Percentiles rank a stretch among this genome's conserved stretches.
Evolutionary conservation across 305 asterid genomes (phyloP).

Genomic region (Ruellia speciosa): DNA sequence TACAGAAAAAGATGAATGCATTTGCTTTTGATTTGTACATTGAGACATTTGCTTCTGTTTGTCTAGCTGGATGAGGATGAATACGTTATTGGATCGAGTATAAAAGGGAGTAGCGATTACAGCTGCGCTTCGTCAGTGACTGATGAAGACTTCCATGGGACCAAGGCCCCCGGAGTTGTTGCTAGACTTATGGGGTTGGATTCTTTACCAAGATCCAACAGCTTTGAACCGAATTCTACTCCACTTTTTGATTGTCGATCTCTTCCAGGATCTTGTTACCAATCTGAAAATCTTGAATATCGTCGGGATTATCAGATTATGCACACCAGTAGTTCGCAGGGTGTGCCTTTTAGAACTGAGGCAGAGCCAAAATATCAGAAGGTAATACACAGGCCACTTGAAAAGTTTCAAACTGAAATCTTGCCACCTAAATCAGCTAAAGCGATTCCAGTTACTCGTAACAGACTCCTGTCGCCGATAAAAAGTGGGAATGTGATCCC

Average conservation of each 20-base stretch:
- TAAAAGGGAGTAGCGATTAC: conserved; percentile 58
- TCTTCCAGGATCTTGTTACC: conserved; percentile 34
- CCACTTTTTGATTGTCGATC: conserved; percentile 46
- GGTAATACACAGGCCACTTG: conserved; percentile 38
- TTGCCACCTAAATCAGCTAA: conserved; percentile 82
- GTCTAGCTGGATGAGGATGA: conserved; percentile 63
- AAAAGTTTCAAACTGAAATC: conserved; percentile 61
- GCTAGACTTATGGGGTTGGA: conserved; percentile 96
- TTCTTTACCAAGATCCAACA: conserved; percentile 49
- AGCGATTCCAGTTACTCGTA: conserved; percentile 57
- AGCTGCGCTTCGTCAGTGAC: conserved; percentile 74
- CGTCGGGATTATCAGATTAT: conserved; percentile 35
- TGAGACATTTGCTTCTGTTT: not conserved
- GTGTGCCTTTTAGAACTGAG: conserved; percentile 22
- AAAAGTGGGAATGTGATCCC: conserved; percentile 47
- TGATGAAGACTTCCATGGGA: conserved; percentile 51
- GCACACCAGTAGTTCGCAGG: conserved; percentile 30
- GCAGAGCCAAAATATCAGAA: conserved; percentile 34
- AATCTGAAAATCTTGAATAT: conserved; percentile 32
- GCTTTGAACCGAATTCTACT: conserved; percentile 37
- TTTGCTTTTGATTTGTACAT: conserved; percentile 3
- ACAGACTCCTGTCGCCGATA: conserved; percentile 63
- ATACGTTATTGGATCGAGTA: conserved; percentile 38
- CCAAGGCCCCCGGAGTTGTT: conserved; percentile 63
- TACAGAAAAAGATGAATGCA: not conserved